phyloP scores from a whole-genome alignment of 2,329 filamentous ascomycete genomes.

The Mycosphaerella arachidis region DNA sequence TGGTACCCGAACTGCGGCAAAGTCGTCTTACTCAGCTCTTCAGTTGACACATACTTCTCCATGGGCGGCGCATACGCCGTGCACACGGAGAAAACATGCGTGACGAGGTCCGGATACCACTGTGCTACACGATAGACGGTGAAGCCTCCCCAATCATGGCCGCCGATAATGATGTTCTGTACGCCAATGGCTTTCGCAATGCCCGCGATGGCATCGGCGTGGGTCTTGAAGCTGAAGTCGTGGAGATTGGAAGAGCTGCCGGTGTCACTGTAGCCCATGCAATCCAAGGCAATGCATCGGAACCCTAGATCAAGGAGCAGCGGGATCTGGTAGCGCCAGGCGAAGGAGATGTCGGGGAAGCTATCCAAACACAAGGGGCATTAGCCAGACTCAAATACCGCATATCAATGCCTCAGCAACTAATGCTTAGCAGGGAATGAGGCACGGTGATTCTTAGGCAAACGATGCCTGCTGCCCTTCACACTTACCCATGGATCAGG shows the following conservation, averaged over 20 bases:
- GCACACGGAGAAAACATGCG: conserved; percentile 70
- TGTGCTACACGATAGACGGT: conserved; percentile 70
- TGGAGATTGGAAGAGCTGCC: conserved; percentile 35
- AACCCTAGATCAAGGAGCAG: conserved; percentile 66
- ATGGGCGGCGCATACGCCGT: conserved; percentile 64
- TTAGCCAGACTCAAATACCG: conserved; percentile 43
- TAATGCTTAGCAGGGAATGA: not conserved
- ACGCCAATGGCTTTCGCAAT: conserved; percentile 58
- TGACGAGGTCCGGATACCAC: conserved; percentile 68
- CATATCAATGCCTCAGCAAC: conserved; percentile 62
- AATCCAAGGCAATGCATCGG: conserved; percentile 77
- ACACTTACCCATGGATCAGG: conserved; percentile 53
- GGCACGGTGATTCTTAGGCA: too few relatives aligned
- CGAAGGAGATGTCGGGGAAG: conserved; percentile 78
- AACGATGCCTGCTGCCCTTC: too few relatives aligned
- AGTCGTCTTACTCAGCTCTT: conserved; percentile 53
- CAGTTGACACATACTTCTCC: conserved; percentile 51
- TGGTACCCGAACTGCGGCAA: conserved; percentile 78
- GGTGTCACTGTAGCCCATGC: conserved; percentile 80
- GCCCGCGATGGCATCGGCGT: conserved; percentile 69
- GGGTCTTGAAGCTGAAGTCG: conserved; percentile 67
- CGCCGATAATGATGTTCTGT: conserved; percentile 69
- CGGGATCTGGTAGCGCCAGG: conserved; percentile 88
- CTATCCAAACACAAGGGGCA: conserved; percentile 32
- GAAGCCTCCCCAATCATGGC: conserved; percentile 86